Conservation (phyloP, 2,329 filamentous ascomycete species). For the Curvularia verruculosa region DNA sequence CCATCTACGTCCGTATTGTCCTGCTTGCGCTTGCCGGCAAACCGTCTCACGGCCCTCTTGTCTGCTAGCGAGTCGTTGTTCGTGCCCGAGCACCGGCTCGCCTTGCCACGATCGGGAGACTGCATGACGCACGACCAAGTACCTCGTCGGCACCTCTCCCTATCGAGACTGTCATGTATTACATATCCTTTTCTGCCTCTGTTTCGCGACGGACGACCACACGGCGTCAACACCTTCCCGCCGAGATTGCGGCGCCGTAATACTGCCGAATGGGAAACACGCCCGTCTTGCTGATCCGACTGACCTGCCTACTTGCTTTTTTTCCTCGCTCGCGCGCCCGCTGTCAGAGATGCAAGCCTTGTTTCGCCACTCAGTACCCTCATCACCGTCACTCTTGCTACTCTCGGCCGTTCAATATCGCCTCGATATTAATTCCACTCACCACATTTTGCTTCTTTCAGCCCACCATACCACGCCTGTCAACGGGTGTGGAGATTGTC, state of each 20-base stretch:
- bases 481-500: background rate
- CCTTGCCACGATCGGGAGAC: conserved; percentile 2
- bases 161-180: background rate
- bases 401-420: background rate
- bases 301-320: conserved; percentile 9
- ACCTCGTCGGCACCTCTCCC: conserved; percentile 9
- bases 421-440: background rate
- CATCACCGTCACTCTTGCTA: background rate
- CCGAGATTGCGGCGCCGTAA: conserved; percentile 6
- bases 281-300: conserved; percentile 24
- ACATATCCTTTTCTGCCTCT: conserved; percentile 5
- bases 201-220: conserved; percentile 7
- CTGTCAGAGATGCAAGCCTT: conserved; percentile 6
- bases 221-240: conserved; percentile 5
- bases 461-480: background rate
- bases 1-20: background rate
- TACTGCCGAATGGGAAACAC: conserved; percentile 23
- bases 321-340: conserved; percentile 5
- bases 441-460: background rate
- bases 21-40: no score
- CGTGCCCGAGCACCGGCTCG: background rate
- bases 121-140: conserved; percentile 1
- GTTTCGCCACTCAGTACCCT: conserved; percentile 7
- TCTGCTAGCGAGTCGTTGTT: background rate
- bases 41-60: background rate